These are phyloP conservation scores for Daldinia loculata DNA, from an alignment of 495 filamentous ascomycete genomes.

Conservation along the genomic window DNA sequence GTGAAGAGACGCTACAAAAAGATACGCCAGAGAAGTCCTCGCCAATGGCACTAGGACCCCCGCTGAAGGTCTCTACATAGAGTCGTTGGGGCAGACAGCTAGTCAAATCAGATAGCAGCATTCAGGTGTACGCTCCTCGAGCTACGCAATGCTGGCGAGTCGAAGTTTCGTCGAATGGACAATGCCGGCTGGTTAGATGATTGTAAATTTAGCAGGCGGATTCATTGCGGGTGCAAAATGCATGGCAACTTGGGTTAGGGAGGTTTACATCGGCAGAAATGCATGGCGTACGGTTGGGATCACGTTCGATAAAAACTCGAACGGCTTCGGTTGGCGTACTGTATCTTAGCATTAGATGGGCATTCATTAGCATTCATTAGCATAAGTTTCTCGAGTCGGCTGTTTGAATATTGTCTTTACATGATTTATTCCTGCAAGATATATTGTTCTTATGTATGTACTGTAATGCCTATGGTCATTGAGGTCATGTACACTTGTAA, in stretches of 20 bases:
- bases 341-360: slow-evolving; percentile 28
- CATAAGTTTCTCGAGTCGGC: slow-evolving; percentile 18
- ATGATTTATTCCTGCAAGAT: not conserved
- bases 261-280: slow-evolving; percentile 25
- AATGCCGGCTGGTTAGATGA: slow-evolving; percentile 17
- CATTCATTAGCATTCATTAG: slow-evolving; percentile 22
- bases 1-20: not conserved
- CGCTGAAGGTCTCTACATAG: slow-evolving; percentile 24
- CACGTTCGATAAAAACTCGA: slow-evolving; percentile 2
- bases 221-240: slow-evolving; percentile 28
- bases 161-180: slow-evolving; percentile 8
- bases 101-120: slow-evolving; percentile 15
- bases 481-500: not conserved
- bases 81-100: slow-evolving; percentile 15
- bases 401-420: slow-evolving; percentile 4
- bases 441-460: not conserved
- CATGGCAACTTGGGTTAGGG: slow-evolving; percentile 29
- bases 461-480: not conserved
- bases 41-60: slow-evolving; percentile 9
- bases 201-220: slow-evolving; percentile 31
- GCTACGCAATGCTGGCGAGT: slow-evolving; percentile 3
- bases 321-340: slow-evolving; percentile 13
- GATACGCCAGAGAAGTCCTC: slow-evolving; percentile 1
- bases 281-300: slow-evolving; percentile 34
- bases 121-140: slow-evolving; percentile 11